Evolutionary conservation across 192 early-diverging fungal genomes (phyloP), one percentile per base, ranked within the genome.

Genomic region (Phycomyces blakesleeanus): DNA sequence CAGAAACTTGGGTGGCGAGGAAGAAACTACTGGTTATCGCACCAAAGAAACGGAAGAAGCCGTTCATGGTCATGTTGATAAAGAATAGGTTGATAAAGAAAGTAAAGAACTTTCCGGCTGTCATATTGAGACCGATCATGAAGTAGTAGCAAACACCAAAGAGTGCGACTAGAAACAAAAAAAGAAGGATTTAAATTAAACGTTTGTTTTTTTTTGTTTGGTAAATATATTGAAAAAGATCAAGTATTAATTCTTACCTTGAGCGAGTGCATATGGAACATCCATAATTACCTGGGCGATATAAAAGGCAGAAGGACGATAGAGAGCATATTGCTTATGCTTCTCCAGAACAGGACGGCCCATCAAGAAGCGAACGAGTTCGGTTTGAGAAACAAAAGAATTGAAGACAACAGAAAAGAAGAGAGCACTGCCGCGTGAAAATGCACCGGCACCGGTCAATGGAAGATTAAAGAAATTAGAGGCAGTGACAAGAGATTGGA

Each of bases 391-490:
- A 22, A 86, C 76, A 56, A 81, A 61, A 25, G 80, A 73, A 58
- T 76, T 80, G 68, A 74, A 84, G 42, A 79, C 29, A 57, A 79
- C 69, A 55, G 79, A 76, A 62, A 79, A 87, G 63, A 91, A 94
- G n/a, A 94, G 73, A 20, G 84, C 83, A 68, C 89, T 87, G 53
- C 92, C 90, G 51, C 92, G 84, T 24, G 89, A 82, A 73, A 91
- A 91, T 59, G 90, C 87, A 26, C 90, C 92, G 18, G 61, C 63
- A 37, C 77, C 72, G 34, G 69, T 75, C 39, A 64, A 55, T 1
- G 87, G 86, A 54, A 92, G 71, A 24, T 75, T 59, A 29, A 83
- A 83, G 74, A 87, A 91, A 27, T 87, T 81, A 26, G 85, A 86
- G 34, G 87, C 92, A 64, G 87, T 84, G 63, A 90, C 84, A 44